Evolutionary conservation across 805 yeast species (phyloP), one percentile per base, ranked within the genome.

Genomic region (Metschnikowia matae): DNA sequence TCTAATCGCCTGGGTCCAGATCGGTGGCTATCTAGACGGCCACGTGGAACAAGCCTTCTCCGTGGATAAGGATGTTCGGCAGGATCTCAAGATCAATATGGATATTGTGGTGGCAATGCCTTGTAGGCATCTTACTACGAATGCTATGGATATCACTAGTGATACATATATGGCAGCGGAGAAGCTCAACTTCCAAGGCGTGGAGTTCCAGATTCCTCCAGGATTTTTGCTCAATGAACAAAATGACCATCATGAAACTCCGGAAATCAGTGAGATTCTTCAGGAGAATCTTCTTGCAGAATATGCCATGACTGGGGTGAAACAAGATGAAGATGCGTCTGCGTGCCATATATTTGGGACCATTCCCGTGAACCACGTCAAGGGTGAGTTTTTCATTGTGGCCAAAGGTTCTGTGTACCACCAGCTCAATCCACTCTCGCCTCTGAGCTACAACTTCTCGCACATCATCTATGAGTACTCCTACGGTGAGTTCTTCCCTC

Each of bases 401-500:
- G 89, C 87, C 2, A 83, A 80, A 58, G 95, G 95, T 0, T 70
- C 71, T 54, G 91, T 88, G 1, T 84, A 83, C 54, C 46, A 58
- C 20, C 83, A 77, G 53, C 67, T 80, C 51, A 70, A 79, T 42
- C 67, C 68, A 40, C 74, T 77, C 10, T 80, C 80, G 0, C 33
- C 61, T 6, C 81, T 81, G 37, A 68, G 76, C 20, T 68, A 88
- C 51, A 87, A 92, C 62, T 86, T 92, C 63, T 79, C 96, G 0
- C 99, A 94, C 67, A 81, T 82, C 4, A 84, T 94, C 52, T 80
- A 81, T 52, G 98, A 92, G 66, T 81, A 90, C 54, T 89, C 97
- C 10, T 92, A 84, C 68, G 99, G 99, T 13, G 88, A 82, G 35
- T 90, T 86, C 66, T 90, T 82, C 62, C 97, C 99, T 3, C 85